Percentiles rank a stretch among this genome's conserved stretches.
These are phyloP conservation scores for Candida corydali DNA, from an alignment of 805 yeast genomes.

Conservation along the genomic window DNA sequence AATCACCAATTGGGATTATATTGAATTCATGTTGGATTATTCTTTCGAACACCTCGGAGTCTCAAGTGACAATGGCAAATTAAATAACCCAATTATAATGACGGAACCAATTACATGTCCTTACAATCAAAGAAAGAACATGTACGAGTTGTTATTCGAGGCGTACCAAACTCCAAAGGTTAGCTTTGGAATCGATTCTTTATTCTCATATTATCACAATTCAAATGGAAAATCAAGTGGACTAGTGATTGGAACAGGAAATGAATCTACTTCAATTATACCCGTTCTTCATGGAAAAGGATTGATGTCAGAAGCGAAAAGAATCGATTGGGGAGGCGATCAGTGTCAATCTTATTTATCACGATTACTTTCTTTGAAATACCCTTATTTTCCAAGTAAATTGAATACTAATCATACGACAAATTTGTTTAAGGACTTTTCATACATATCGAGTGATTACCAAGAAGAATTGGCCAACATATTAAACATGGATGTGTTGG, in stretches of 20 bases:
- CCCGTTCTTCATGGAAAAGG: conserved; percentile 79
- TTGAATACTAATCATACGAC: conserved; percentile 61
- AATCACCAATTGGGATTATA: conserved; percentile 88
- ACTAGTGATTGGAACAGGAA: conserved; percentile 76
- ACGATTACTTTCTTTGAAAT: conserved; percentile 67
- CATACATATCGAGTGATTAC: conserved; percentile 73
- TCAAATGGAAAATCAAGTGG: conserved; percentile 47
- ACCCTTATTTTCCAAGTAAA: conserved; percentile 86
- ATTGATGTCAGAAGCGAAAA: conserved; percentile 58
- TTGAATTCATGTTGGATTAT: conserved; percentile 80
- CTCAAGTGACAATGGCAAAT: conserved; percentile 35
- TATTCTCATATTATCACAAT: conserved; percentile 73
- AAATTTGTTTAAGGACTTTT: conserved; percentile 65
- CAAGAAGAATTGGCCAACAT: conserved; percentile 53
- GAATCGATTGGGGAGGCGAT: conserved; percentile 91
- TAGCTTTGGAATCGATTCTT: conserved; percentile 76
- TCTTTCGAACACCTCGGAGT: conserved; percentile 78
- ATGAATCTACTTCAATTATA: conserved; percentile 75
- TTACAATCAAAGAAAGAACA: conserved; percentile 59
- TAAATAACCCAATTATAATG: conserved; percentile 77
- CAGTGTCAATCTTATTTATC: conserved; percentile 62
- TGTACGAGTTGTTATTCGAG: conserved; percentile 85
- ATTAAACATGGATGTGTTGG: conserved; percentile 61
- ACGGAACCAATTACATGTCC: conserved; percentile 77
- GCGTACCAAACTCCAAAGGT: conserved; percentile 71